Evolutionary conservation across 805 yeast species (phyloP), one percentile per base, ranked within the genome.

Genomic region (Candida sphagnicola): DNA sequence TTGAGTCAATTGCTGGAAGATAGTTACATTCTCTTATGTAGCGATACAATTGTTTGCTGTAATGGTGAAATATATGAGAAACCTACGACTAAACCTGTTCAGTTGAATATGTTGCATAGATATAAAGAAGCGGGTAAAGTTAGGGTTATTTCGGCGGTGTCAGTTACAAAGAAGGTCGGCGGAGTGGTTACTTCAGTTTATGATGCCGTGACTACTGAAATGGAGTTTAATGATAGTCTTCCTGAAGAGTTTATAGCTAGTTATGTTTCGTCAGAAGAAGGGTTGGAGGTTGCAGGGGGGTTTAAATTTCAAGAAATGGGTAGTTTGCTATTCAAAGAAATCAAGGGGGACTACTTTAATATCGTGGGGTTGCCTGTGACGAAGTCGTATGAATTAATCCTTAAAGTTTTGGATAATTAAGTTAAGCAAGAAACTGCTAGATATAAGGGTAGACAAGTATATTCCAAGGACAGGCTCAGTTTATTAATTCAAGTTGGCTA

Each of bases 261-360:
- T 12, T 91, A 91, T 57, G 82, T 85, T 8, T 71, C 70, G 2
- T 63, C 80, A 2, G 82, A 74, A 16, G 97, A 91, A 56, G 98
- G 93, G 1, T 40, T 70, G 5, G 73, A 74, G 34, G 97, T 86
- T 1, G 96, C 98, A 2, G 99, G 97, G 4, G 99, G 99, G 1
- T 90, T 86, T 63, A 80, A 80, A 49, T 80, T 84, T 42, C 98
- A 91, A 60, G 85, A 82, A 0, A 55, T 57, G 8, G 93, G 95
- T 2, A 79, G 84, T 1, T 53, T 81, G 26, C 61, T 91, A 45
- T 77, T 93, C 46, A 59, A 68, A 15, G 60, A 62, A 12, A 73
- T 89, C 10, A 69, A 70, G 1, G 99, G 99, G 0, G 98, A 91
- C 56, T 86, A 76, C 53, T 79, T 73, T 59, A 91, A 88, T 55